phyloP scores from a whole-genome alignment of 805 yeast genomes.

The Pichia scutulata region DNA sequence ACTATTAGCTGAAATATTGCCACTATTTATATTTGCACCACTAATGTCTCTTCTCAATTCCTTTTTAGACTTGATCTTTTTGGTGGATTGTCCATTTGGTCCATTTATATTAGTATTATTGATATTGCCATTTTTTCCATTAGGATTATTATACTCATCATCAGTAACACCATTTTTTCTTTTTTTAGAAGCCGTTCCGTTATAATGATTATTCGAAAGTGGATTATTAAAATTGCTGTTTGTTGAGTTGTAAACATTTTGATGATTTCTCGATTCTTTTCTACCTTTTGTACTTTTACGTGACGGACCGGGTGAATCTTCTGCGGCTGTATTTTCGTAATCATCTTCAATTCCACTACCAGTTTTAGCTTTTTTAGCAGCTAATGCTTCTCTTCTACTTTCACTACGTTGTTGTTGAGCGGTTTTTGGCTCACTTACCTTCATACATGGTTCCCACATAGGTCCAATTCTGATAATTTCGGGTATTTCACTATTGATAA shows the following conservation, averaged over 20 bases:
- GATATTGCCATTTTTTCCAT: not conserved
- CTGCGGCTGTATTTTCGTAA: conserved; percentile 19
- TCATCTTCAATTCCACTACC: conserved; percentile 21
- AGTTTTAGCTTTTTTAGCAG: conserved; percentile 63
- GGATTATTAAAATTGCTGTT: not conserved
- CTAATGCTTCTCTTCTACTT: conserved; percentile 81
- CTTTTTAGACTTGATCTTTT: not conserved
- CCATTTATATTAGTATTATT: not conserved
- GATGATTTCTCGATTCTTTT: not conserved
- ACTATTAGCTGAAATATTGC: not conserved
- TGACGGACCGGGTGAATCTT: conserved; percentile 10
- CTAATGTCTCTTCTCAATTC: not conserved
- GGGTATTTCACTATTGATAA: conserved; percentile 73
- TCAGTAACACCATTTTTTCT: not conserved
- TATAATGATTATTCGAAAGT: not conserved
- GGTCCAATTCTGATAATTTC: conserved; percentile 70
- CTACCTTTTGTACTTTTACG: conserved; percentile 1
- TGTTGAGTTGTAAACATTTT: not conserved
- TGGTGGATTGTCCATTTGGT: conserved; percentile 1
- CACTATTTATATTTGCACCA: not conserved
- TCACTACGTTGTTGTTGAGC: conserved; percentile 77
- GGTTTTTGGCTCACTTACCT: conserved; percentile 47
- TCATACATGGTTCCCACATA: conserved; percentile 85
- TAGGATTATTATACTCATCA: not conserved
- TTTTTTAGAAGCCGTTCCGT: not conserved